Percentiles rank a stretch among this genome's conserved stretches.
Conservation (phyloP, 1,139 yeast species). For the Yamadazyma atmosphaerica region DNA sequence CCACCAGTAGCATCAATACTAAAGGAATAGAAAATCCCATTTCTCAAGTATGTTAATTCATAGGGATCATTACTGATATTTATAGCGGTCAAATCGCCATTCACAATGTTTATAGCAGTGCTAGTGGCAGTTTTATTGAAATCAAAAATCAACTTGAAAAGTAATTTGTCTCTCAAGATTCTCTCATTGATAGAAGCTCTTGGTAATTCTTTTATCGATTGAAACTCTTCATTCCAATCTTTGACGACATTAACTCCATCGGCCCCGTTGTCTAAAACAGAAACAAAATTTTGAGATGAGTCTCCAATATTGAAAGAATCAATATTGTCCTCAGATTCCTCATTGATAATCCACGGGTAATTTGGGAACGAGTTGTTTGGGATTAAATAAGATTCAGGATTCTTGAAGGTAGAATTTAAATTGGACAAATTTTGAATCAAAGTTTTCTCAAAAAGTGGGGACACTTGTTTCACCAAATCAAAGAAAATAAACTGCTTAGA, state of each 20-base stretch:
- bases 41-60: conserved; percentile 69
- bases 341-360: conserved; percentile 68
- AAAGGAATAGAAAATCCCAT: conserved; percentile 84
- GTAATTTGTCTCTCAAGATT: conserved; percentile 71
- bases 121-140: conserved; percentile 74
- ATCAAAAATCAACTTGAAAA: conserved; percentile 73
- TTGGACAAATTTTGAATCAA: conserved; percentile 42
- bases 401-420: conserved; percentile 46
- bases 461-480: conserved; percentile 52
- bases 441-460: conserved; percentile 50
- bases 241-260: conserved; percentile 59
- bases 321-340: conserved; percentile 21
- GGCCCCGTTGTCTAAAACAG: conserved; percentile 53
- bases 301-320: conserved; percentile 51
- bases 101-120: conserved; percentile 76
- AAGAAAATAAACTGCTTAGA: conserved; percentile 49
- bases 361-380: conserved; percentile 64
- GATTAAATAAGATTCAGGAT: conserved; percentile 55
- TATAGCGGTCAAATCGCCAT: conserved; percentile 76
- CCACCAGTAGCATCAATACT: conserved; percentile 74
- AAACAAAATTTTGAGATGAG: conserved; percentile 59
- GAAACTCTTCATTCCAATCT: conserved; percentile 93
- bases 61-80: conserved; percentile 68
- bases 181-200: conserved; percentile 60
- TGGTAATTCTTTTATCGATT: conserved; percentile 74